Evolutionary conservation across 2,329 filamentous ascomycete genomes (phyloP).

Genomic region (Pseudogymnoascus sp.): DNA sequence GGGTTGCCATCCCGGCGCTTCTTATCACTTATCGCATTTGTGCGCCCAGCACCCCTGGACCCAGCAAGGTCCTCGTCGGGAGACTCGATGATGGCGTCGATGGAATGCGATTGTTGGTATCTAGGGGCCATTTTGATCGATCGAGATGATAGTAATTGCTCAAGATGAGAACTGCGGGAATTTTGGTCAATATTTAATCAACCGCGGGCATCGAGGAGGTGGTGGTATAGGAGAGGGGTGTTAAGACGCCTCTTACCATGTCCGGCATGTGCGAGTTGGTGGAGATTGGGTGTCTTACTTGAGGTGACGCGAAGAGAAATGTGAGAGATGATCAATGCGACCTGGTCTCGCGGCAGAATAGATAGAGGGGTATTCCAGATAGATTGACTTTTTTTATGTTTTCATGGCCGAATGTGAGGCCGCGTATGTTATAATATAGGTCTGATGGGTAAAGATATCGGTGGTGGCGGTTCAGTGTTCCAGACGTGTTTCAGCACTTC

Average conservation of each 20-base stretch:
- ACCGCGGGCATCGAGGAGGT: neutral
- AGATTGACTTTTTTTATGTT: neutral
- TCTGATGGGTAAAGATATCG: neutral
- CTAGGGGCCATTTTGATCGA: neutral
- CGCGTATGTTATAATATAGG: neutral
- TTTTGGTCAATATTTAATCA: neutral
- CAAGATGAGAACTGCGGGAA: neutral
- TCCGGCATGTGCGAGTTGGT: neutral
- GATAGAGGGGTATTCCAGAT: neutral
- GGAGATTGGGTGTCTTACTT: neutral
- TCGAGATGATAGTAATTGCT: neutral
- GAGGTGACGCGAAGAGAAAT: neutral
- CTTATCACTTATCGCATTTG: constrained; percentile 1
- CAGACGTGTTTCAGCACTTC: neutral
- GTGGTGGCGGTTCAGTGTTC: neutral
- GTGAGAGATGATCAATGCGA: neutral
- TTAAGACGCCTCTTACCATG: neutral
- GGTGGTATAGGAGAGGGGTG: neutral
- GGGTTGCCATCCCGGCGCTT: neutral
- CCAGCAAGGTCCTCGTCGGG: neutral
- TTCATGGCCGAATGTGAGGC: neutral
- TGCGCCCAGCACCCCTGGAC: neutral
- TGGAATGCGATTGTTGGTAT: neutral
- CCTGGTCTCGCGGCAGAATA: neutral
- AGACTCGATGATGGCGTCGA: constrained; percentile 1